Percentiles rank a stretch among this genome's conserved stretches.
These are phyloP conservation scores for Parathielavia hyrcaniae DNA, from an alignment of 495 filamentous ascomycete genomes.

Conservation along the genomic window DNA sequence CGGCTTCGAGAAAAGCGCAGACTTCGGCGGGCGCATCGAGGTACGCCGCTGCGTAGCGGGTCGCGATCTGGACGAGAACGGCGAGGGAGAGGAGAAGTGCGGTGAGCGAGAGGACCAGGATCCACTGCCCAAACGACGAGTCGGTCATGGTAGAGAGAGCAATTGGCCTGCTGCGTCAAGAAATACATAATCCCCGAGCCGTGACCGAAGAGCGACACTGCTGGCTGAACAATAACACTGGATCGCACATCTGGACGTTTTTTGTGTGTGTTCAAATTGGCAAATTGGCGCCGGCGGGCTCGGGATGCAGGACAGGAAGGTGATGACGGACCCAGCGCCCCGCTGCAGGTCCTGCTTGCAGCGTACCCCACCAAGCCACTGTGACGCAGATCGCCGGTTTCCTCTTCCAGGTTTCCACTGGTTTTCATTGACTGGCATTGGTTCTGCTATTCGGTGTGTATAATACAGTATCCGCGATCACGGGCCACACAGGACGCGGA, in stretches of 20 bases:
- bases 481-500: too few relatives aligned
- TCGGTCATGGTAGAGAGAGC: slow-evolving; percentile 33
- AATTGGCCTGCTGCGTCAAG: slow-evolving; percentile 1
- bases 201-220: slow-evolving; percentile 2
- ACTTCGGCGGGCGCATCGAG: slow-evolving; percentile 45
- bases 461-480: too few relatives aligned
- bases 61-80: slow-evolving; percentile 38
- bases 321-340: slow-evolving; percentile 8
- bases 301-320: slow-evolving; percentile 1
- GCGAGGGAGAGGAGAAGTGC: slow-evolving; percentile 44
- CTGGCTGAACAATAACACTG: slow-evolving; percentile 2
- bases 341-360: slow-evolving; percentile 5
- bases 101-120: slow-evolving; percentile 43
- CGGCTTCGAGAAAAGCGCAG: slow-evolving; percentile 43
- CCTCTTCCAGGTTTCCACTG: too few relatives aligned
- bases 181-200: slow-evolving; percentile 9
- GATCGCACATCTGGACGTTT: slow-evolving; percentile 6
- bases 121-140: slow-evolving; percentile 38
- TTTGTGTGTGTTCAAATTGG: slow-evolving; percentile 1
- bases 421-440: too few relatives aligned
- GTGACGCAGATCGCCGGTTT: too few relatives aligned
- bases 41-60: slow-evolving; percentile 43
- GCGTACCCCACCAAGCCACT: background rate
- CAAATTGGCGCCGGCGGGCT: background rate
- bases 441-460: too few relatives aligned